Evolutionary conservation across 2,329 filamentous ascomycete species (phyloP), one percentile per base, ranked within the genome.

Genomic region (Colletotrichum falcatum): DNA sequence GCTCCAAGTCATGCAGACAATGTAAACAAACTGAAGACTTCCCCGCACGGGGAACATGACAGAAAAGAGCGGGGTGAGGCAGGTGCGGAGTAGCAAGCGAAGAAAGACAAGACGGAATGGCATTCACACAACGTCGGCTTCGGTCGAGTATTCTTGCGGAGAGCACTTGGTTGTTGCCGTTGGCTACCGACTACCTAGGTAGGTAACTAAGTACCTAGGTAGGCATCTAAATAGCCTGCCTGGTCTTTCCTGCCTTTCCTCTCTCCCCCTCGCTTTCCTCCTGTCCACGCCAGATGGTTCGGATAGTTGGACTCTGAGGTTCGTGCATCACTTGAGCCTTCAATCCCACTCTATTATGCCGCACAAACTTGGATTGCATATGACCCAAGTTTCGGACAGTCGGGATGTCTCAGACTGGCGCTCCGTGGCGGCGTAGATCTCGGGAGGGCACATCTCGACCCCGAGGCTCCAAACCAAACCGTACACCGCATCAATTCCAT

Each of bases 11-110:
- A 53, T 33, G 18, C 33, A 39, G 18, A 5, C 26, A 33, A 39
- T 54, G 35, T 23, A 44, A 33, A 20, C 23, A 39, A 59, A 49
- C n/a, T 53, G 35, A 30, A 20, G 18, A 9, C n/a, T 44, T 44
- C 63, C 67, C 67, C 67, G 63, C 67, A 70, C 44, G 46, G 55
- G 35, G 37, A 42, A 42, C 30, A 26, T 8, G 46, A 20, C 6
- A 37, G 44, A 35, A 42, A 28, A 48, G 49, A 33, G 62, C 26
- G 63, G 66, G 66, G 61, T 66, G 55, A 66, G 33, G 49, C 62
- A 49, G 16, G 37, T 44, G 56, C 30, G 56, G 37, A 48, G 54
- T 18, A 39, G 23, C 35, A 9, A 30, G 49, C 33, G 16, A 53
- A 55, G 35, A n/a, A 48, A 46, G 56, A 42, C 26, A 60, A 60